Conservation (phyloP, 176 grass and related monocot species). For the Rhipidocladum racemiflorum region DNA sequence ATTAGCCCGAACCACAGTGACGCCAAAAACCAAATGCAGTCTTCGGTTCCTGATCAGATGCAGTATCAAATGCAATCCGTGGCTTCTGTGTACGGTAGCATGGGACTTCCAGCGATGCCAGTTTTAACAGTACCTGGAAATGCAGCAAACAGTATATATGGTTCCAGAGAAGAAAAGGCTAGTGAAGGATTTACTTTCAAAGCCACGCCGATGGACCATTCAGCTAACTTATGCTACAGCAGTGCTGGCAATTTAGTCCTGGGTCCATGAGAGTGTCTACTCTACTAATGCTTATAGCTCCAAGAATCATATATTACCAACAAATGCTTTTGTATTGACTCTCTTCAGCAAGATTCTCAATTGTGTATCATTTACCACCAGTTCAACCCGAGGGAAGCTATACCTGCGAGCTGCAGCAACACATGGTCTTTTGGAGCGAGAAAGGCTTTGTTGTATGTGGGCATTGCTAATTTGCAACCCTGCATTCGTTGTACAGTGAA, state of each 20-base stretch:
- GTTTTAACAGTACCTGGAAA: slow-evolving; percentile 45
- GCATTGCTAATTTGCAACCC: slow-evolving; percentile 26
- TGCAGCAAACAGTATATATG: slow-evolving; percentile 37
- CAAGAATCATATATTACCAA: slow-evolving; percentile 32
- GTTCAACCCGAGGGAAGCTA: slow-evolving; percentile 27
- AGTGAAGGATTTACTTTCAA: slow-evolving; percentile 86
- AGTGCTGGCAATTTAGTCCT: slow-evolving; percentile 79
- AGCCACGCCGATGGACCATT: slow-evolving; percentile 60
- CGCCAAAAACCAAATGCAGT: slow-evolving; percentile 39
- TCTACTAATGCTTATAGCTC: slow-evolving; percentile 17
- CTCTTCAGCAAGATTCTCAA: slow-evolving; percentile 32
- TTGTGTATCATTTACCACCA: slow-evolving; percentile 29
- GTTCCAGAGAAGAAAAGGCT: slow-evolving; percentile 54
- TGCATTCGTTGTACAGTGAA: slow-evolving; percentile 76
- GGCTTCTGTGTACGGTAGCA: slow-evolving; percentile 42
- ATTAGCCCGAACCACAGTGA: slow-evolving; percentile 72
- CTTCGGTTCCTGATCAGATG: slow-evolving; percentile 36
- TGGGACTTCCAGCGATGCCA: slow-evolving; percentile 43
- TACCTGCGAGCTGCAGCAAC: slow-evolving; percentile 13
- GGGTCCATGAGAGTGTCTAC: slow-evolving; percentile 53
- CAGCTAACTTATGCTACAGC: slow-evolving; percentile 82
- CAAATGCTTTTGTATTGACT: slow-evolving; percentile 14
- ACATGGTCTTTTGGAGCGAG: background rate
- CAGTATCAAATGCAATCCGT: slow-evolving; percentile 68
- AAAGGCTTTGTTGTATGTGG: slow-evolving; percentile 31